These are phyloP conservation scores for Scleroderma bovista DNA, from an alignment of 768 basidiomycete genomes.

Conservation along the genomic window DNA sequence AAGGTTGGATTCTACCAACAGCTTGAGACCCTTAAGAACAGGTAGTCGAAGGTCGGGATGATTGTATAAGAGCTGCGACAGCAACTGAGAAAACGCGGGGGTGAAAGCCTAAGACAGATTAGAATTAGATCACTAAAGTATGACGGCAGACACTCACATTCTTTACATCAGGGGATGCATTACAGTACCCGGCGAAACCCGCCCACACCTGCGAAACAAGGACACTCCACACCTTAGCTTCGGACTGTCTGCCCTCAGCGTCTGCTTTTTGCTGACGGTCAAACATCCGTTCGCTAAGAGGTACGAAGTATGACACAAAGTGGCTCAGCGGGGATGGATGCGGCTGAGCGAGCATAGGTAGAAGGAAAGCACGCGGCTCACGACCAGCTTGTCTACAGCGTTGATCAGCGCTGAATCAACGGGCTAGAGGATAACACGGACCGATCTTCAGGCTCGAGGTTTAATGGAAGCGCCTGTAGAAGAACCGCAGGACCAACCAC, in stretches of 20 bases:
- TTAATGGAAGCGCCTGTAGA: slow-evolving; percentile 71
- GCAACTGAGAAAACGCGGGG: slow-evolving; percentile 75
- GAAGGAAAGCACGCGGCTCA: slow-evolving; percentile 86
- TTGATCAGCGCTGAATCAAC: slow-evolving; percentile 3
- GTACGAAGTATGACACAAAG: slow-evolving; percentile 89
- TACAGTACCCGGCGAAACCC: slow-evolving; percentile 88
- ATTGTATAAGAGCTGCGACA: slow-evolving; percentile 89
- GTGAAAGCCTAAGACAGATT: slow-evolving; percentile 54
- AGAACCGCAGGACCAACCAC: slow-evolving; percentile 81
- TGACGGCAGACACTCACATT: slow-evolving; percentile 40
- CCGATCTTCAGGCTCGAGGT: slow-evolving; percentile 78
- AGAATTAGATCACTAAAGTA: not conserved
- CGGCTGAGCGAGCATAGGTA: slow-evolving; percentile 78
- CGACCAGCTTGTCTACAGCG: slow-evolving; percentile 54
- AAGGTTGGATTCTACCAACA: slow-evolving; percentile 76
- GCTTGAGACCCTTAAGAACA: slow-evolving; percentile 75
- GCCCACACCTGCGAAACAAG: slow-evolving; percentile 92
- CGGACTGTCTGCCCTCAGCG: slow-evolving; percentile 62
- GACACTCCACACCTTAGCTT: slow-evolving; percentile 95
- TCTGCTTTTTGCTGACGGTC: slow-evolving; percentile 79
- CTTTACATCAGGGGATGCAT: slow-evolving; percentile 68
- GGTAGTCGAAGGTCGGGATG: slow-evolving; percentile 80
- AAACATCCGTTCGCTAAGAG: slow-evolving; percentile 91
- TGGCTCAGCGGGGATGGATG: slow-evolving; percentile 79
- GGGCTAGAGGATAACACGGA: slow-evolving; percentile 32